These are phyloP conservation scores for Incumbomyces lentus DNA, from an alignment of 2,329 filamentous ascomycete species.

Conservation along the genomic window DNA sequence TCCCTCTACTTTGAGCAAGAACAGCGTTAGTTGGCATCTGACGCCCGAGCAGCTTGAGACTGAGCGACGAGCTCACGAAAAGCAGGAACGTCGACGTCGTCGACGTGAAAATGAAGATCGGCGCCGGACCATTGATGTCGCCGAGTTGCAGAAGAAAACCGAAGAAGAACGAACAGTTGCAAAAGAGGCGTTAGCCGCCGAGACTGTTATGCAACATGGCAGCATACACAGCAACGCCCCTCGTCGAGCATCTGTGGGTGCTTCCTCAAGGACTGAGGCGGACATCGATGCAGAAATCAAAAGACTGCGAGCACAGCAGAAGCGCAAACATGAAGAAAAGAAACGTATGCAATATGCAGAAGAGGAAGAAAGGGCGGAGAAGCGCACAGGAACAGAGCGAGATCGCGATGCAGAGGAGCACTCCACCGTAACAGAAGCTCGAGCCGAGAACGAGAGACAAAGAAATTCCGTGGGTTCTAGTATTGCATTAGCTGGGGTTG, in stretches of 20 bases:
- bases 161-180: constrained; percentile 1
- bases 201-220: background rate
- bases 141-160: constrained; percentile 10
- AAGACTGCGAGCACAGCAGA: constrained; percentile 17
- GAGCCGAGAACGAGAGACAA: background rate
- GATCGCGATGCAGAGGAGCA: background rate
- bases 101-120: constrained; percentile 16
- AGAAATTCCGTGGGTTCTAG: constrained; percentile 22
- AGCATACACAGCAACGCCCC: background rate
- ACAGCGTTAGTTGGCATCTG: constrained; percentile 47
- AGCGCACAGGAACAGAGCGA: constrained; percentile 18
- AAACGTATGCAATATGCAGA: constrained; percentile 5
- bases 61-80: constrained; percentile 27
- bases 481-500: constrained; percentile 40
- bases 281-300: constrained; percentile 20
- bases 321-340: constrained; percentile 10
- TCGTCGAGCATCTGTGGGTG: constrained; percentile 7
- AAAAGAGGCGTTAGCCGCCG: background rate
- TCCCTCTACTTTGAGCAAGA: constrained; percentile 38
- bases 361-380: background rate
- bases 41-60: constrained; percentile 47
- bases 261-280: constrained; percentile 9
- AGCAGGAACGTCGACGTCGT: constrained; percentile 21
- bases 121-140: constrained; percentile 6
- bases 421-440: background rate